Percentiles rank a stretch among this genome's conserved stretches.
Evolutionary conservation across 176 grass and related monocot species (phyloP).

Genomic region (Bothriochloa decipiens): DNA sequence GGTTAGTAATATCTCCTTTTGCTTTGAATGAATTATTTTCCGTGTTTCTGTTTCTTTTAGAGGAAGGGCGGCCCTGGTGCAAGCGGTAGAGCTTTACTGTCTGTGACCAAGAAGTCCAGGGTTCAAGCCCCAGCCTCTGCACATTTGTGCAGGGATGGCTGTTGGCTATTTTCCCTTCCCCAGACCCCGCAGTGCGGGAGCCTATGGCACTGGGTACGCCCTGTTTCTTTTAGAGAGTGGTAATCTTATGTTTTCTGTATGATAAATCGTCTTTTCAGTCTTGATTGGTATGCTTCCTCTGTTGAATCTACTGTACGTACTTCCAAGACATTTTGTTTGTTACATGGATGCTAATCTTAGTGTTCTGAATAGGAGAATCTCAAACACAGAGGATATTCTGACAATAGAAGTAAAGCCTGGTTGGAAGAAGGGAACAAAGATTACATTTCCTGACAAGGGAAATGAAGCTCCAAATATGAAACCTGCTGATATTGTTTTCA

Average conservation of each 20-base stretch:
- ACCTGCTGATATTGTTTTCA: conserved; percentile 87
- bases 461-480: conserved; percentile 67
- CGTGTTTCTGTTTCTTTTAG: too few relatives aligned
- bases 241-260: conserved; percentile 1
- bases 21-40: neutral
- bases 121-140: too few relatives aligned
- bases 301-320: neutral
- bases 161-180: too few relatives aligned
- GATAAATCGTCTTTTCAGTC: neutral
- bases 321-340: neutral
- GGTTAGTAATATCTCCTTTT: conserved; percentile 9
- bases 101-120: too few relatives aligned
- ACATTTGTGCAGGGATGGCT: too few relatives aligned
- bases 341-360: conserved; percentile 20
- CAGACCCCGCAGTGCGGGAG: too few relatives aligned
- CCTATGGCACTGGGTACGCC: too few relatives aligned
- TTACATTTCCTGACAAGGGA: conserved; percentile 80
- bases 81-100: too few relatives aligned
- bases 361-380: conserved; percentile 57
- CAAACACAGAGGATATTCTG: conserved; percentile 70
- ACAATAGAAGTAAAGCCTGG: conserved; percentile 80
- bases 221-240: neutral
- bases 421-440: conserved; percentile 91
- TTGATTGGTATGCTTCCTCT: neutral
- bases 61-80: too few relatives aligned